These are phyloP conservation scores for Hanseniaspora hatyaiensis DNA, from an alignment of 805 yeast species.

Conservation along the genomic window DNA sequence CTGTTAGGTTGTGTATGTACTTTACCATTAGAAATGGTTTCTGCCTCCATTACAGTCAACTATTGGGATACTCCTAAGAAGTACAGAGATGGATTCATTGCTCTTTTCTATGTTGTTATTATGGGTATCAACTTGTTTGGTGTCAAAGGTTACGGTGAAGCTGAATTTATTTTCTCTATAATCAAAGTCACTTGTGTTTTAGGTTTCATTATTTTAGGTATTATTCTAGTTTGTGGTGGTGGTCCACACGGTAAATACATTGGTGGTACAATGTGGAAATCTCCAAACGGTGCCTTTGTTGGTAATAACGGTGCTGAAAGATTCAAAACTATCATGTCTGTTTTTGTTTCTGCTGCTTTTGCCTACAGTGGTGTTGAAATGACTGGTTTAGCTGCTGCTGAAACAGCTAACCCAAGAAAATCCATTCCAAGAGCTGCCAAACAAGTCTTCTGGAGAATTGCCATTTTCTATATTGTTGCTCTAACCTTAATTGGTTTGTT, in stretches of 20 bases:
- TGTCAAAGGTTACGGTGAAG: constrained; percentile 44
- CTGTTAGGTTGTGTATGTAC: constrained; percentile 42
- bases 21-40: constrained; percentile 41
- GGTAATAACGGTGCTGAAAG: constrained; percentile 29
- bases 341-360: constrained; percentile 45
- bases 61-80: constrained; percentile 39
- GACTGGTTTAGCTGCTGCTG: constrained; percentile 42
- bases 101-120: constrained; percentile 39
- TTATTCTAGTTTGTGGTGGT: constrained; percentile 39
- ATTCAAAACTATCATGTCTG: constrained; percentile 43
- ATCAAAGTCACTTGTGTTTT: constrained; percentile 39
- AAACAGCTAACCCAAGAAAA: constrained; percentile 37
- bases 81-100: constrained; percentile 40
- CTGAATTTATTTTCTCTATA: constrained; percentile 40
- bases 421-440: constrained; percentile 42
- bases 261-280: constrained; percentile 40
- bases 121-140: constrained; percentile 42
- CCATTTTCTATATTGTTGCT: constrained; percentile 38
- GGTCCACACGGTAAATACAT: constrained; percentile 39
- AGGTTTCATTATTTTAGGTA: constrained; percentile 45
- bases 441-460: constrained; percentile 46
- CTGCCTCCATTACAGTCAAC: constrained; percentile 43
- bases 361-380: constrained; percentile 45
- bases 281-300: constrained; percentile 48
- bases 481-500: constrained; percentile 36